phyloP scores from a whole-genome alignment of 2,329 filamentous ascomycete species.

The Dryadomyces sulphureus region DNA sequence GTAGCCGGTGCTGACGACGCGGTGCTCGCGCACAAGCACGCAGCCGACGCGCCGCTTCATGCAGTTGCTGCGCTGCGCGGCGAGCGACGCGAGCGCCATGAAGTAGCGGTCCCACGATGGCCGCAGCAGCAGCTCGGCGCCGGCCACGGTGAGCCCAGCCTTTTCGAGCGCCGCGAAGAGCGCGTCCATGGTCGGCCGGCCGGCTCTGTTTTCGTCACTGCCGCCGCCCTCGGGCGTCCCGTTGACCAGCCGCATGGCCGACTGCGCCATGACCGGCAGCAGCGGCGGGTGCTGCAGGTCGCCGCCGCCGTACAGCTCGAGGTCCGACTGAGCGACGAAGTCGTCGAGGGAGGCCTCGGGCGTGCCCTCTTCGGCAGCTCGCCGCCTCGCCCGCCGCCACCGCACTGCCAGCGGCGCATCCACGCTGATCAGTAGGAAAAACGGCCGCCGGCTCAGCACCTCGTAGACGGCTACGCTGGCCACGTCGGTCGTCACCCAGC shows the following conservation, averaged over 20 bases:
- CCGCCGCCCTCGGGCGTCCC: constrained; percentile 16
- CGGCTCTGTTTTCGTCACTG: not conserved
- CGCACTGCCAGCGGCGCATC: constrained; percentile 78
- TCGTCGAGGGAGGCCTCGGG: constrained; percentile 25
- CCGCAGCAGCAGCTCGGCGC: constrained; percentile 46
- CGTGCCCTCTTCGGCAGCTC: constrained; percentile 1
- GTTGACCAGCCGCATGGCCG: constrained; percentile 77
- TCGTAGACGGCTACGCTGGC: constrained; percentile 60
- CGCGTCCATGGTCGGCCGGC: constrained; percentile 15
- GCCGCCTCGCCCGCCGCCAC: constrained; percentile 57
- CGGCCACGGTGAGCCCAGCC: constrained; percentile 62
- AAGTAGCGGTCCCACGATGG: constrained; percentile 97
- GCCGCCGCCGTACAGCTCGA: constrained; percentile 54
- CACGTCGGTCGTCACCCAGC: constrained; percentile 79
- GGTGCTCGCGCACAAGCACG: constrained; percentile 71
- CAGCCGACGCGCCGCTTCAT: constrained; percentile 97
- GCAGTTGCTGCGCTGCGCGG: constrained; percentile 83
- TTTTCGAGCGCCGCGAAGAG: constrained; percentile 58
- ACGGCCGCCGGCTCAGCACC: constrained; percentile 62
- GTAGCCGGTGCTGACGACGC: constrained; percentile 91
- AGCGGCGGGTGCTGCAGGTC: constrained; percentile 34
- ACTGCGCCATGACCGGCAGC: constrained; percentile 64
- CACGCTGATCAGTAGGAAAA: constrained; percentile 84
- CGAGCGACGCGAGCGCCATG: constrained; percentile 88
- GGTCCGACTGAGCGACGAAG: constrained; percentile 49